These are phyloP conservation scores for Geotrichum fermentans DNA, from an alignment of 1,139 yeast genomes.

Conservation along the genomic window DNA sequence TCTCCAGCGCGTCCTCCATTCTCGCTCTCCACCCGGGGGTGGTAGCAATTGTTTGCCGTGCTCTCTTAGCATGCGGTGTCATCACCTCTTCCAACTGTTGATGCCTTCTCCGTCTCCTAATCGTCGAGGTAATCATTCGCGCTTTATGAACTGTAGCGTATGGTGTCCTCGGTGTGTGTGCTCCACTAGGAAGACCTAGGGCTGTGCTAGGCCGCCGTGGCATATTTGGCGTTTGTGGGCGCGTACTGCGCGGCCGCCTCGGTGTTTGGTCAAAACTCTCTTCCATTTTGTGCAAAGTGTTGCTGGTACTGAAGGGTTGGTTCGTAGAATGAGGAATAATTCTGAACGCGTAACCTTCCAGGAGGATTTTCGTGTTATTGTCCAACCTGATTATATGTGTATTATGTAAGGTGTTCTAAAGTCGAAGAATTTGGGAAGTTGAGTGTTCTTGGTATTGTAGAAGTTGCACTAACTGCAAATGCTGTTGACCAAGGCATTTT, in stretches of 20 bases:
- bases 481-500: no score
- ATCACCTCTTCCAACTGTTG: slow-evolving; percentile 11
- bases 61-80: slow-evolving; percentile 14
- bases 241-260: not conserved
- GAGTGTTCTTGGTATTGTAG: no score
- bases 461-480: no score
- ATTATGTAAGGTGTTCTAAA: no score
- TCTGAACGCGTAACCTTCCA: no score
- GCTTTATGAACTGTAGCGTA: slow-evolving; percentile 18
- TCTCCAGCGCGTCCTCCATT: slow-evolving; percentile 1
- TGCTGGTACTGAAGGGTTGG: no score
- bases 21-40: slow-evolving; percentile 9
- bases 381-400: no score
- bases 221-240: not conserved
- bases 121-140: slow-evolving; percentile 17
- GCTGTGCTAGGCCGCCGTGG: not conserved
- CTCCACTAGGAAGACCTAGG: not conserved
- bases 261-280: not conserved
- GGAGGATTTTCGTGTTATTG: no score
- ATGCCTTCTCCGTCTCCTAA: slow-evolving; percentile 13
- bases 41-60: slow-evolving; percentile 13
- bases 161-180: slow-evolving; percentile 15
- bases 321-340: no score
- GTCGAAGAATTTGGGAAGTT: no score
- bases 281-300: no score